These are phyloP conservation scores for Diaporthe vaccinii DNA, from an alignment of 2,329 filamentous ascomycete genomes.

Conservation along the genomic window DNA sequence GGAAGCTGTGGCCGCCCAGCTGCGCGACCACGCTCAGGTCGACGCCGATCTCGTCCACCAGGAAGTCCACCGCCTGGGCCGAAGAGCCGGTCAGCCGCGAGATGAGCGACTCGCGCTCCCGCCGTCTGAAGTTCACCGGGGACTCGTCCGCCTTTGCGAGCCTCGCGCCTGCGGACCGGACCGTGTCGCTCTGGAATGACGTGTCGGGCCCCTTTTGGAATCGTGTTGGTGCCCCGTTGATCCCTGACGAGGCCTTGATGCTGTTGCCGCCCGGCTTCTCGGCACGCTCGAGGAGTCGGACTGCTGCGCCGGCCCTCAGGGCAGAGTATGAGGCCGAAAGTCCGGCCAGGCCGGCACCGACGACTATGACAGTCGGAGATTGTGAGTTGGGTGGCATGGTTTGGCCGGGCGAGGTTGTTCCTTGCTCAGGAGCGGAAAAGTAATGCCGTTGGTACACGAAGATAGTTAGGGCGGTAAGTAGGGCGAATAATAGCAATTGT, in stretches of 20 bases:
- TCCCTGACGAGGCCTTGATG: conserved; percentile 77
- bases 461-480: conserved; percentile 32
- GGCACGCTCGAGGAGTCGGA: conserved; percentile 71
- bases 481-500: conserved; percentile 31
- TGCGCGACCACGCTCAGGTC: conserved; percentile 70
- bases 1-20: conserved; percentile 70
- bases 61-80: conserved; percentile 65
- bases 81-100: conserved; percentile 63
- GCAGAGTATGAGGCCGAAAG: conserved; percentile 71
- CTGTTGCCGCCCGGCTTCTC: conserved; percentile 73
- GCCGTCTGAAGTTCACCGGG: conserved; percentile 20
- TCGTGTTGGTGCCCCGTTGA: conserved; percentile 72
- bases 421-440: neutral
- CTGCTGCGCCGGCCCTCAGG: conserved; percentile 63
- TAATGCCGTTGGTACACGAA: conserved; percentile 31
- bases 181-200: conserved; percentile 68
- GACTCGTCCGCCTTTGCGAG: conserved; percentile 50
- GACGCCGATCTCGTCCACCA: conserved; percentile 68
- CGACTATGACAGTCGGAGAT: conserved; percentile 64
- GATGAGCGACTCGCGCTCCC: conserved; percentile 60
- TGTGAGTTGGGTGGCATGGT: conserved; percentile 38
- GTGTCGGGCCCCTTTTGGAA: conserved; percentile 61
- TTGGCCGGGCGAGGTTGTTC: neutral
- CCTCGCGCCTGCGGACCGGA: conserved; percentile 66
- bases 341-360: conserved; percentile 76